Conservation (phyloP, 192 early-diverging fungal species). For the Coemansia sp. region DNA sequence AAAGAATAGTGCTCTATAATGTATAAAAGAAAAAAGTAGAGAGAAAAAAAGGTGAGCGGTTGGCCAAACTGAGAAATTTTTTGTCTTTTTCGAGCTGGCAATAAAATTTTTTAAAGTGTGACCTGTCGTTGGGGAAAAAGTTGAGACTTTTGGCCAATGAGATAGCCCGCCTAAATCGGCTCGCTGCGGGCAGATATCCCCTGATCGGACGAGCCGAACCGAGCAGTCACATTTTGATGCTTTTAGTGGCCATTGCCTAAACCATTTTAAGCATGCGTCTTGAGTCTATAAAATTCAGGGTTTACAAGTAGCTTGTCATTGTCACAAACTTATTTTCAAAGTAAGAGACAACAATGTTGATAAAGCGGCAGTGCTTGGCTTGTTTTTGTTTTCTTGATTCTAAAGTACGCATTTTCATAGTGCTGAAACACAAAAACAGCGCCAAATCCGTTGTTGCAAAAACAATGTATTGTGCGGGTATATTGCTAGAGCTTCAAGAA, state of each 20-base stretch:
- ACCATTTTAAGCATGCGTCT: no score
- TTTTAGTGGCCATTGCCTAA: no score
- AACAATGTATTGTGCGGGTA: background rate
- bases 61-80: conserved; percentile 5
- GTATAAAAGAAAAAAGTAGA: conserved; percentile 8
- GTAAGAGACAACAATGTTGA: no score
- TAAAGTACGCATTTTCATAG: no score
- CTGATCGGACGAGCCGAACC: background rate
- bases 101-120: conserved; percentile 11
- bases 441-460: background rate
- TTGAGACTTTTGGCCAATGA: conserved; percentile 7
- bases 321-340: no score
- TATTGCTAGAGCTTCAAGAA: background rate
- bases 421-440: background rate
- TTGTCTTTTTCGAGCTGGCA: background rate
- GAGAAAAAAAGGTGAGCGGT: background rate
- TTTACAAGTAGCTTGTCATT: no score
- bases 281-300: no score
- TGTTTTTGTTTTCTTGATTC: no score
- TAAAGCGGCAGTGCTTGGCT: no score
- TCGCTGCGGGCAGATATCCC: background rate
- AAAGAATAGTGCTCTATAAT: background rate
- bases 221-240: background rate
- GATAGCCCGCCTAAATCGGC: background rate
- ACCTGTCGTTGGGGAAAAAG: conserved; percentile 9